These are phyloP conservation scores for Dryadomyces quercus-mongolicae DNA, from an alignment of 2,329 filamentous ascomycete genomes.

Conservation along the genomic window DNA sequence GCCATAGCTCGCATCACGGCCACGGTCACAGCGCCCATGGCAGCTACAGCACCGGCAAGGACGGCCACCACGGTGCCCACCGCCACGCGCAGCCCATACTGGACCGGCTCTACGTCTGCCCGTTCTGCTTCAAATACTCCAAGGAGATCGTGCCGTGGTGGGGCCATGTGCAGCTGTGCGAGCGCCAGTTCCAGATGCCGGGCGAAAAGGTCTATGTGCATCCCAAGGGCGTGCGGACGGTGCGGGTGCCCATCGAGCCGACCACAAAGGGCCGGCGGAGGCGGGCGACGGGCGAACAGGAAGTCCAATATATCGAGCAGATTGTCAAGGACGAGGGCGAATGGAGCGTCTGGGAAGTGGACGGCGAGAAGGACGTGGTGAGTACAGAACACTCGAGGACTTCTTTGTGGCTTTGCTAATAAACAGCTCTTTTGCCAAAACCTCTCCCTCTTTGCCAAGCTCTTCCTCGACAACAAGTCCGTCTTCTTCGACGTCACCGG, in stretches of 20 bases:
- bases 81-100: slow-evolving; percentile 32
- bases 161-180: slow-evolving; percentile 46
- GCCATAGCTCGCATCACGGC: not conserved
- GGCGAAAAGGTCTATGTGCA: slow-evolving; percentile 65
- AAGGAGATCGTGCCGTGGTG: slow-evolving; percentile 47
- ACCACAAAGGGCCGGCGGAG: slow-evolving; percentile 22
- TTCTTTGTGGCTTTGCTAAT: too few species aligned
- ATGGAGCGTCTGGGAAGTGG: slow-evolving; percentile 85
- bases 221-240: slow-evolving; percentile 31
- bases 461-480: slow-evolving; percentile 96
- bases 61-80: slow-evolving; percentile 13
- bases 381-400: slow-evolving; percentile 21
- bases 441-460: slow-evolving; percentile 87
- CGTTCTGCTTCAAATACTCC: slow-evolving; percentile 89
- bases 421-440: slow-evolving; percentile 78
- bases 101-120: slow-evolving; percentile 72
- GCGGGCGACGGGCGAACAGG: slow-evolving; percentile 6
- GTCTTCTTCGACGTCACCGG: slow-evolving; percentile 94
- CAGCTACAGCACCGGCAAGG: slow-evolving; percentile 8
- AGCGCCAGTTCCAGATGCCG: slow-evolving; percentile 36
- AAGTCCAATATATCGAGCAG: slow-evolving; percentile 27
- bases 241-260: slow-evolving; percentile 24
- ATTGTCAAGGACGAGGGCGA: slow-evolving; percentile 49
- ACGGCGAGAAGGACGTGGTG: slow-evolving; percentile 72
- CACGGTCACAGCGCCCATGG: slow-evolving; percentile 12